Evolutionary conservation across 495 filamentous ascomycete genomes (phyloP).

Genomic region (Neurospora tetrasperma): DNA sequence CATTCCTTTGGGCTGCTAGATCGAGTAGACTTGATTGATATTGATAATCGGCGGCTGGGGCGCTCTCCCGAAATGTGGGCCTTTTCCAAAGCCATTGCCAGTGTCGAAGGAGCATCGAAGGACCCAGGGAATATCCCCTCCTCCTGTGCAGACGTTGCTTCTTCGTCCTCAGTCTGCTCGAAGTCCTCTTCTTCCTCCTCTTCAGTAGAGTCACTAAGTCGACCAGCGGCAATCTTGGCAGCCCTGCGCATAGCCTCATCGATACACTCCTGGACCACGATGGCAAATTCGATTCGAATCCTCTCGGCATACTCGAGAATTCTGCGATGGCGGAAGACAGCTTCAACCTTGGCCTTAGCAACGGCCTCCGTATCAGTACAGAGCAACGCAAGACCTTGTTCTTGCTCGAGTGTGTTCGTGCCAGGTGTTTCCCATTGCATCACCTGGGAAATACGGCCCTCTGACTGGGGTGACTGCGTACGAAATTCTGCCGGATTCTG

Average conservation of each 20-base stretch:
- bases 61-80: slow-evolving; percentile 30
- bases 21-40: slow-evolving; percentile 46
- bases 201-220: slow-evolving; percentile 68
- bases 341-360: slow-evolving; percentile 80
- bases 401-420: slow-evolving; percentile 84
- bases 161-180: slow-evolving; percentile 18
- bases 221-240: slow-evolving; percentile 72
- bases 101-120: slow-evolving; percentile 46
- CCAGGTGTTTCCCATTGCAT: slow-evolving; percentile 91
- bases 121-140: slow-evolving; percentile 43
- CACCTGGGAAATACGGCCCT: slow-evolving; percentile 85
- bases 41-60: slow-evolving; percentile 30
- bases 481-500: slow-evolving; percentile 63
- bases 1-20: slow-evolving; percentile 89
- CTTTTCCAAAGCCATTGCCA: slow-evolving; percentile 46
- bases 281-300: slow-evolving; percentile 84
- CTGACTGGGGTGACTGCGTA: slow-evolving; percentile 89
- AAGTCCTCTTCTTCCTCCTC: slow-evolving; percentile 36
- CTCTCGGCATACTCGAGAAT: slow-evolving; percentile 95
- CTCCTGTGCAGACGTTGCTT: slow-evolving; percentile 26
- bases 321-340: slow-evolving; percentile 78
- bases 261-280: slow-evolving; percentile 89
- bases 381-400: slow-evolving; percentile 78
- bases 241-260: slow-evolving; percentile 86
- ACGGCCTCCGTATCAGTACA: slow-evolving; percentile 79